Conservation (phyloP, 108 stramenopile genomes). For the Discostella pseudostelligera region DNA sequence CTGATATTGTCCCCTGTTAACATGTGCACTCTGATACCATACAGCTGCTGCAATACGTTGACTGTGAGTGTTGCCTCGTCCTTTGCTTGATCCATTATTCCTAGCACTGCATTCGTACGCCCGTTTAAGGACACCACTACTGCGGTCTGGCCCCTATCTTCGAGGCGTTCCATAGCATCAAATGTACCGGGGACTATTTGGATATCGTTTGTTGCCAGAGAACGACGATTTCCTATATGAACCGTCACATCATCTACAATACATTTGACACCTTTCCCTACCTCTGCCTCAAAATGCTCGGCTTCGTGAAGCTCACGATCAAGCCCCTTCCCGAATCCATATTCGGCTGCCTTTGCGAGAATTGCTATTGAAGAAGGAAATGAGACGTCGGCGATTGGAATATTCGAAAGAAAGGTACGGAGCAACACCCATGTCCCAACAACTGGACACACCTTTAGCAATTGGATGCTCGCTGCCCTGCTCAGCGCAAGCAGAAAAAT, state of each 20-base stretch:
- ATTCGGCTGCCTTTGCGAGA: conserved; percentile 34
- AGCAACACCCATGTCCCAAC: background rate
- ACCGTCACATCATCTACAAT: conserved; percentile 52
- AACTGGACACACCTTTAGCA: conserved; percentile 49
- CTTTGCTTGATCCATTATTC: conserved; percentile 73
- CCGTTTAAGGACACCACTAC: conserved; percentile 77
- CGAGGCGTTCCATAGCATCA: conserved; percentile 60
- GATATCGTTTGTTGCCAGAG: conserved; percentile 54
- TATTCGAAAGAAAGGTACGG: background rate
- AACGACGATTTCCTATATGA: conserved; percentile 75
- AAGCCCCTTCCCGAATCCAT: conserved; percentile 42
- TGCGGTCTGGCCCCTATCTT: conserved; percentile 82
- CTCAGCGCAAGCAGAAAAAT: conserved; percentile 57
- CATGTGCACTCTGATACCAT: conserved; percentile 74
- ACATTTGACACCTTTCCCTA: conserved; percentile 80
- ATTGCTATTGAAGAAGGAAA: conserved; percentile 31
- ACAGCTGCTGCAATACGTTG: conserved; percentile 47
- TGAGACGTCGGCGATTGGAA: background rate
- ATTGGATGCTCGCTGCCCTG: conserved; percentile 61
- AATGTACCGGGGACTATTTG: conserved; percentile 43
- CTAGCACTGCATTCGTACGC: conserved; percentile 65
- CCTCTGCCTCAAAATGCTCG: conserved; percentile 53
- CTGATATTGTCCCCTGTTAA: conserved; percentile 78
- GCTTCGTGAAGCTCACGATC: conserved; percentile 24
- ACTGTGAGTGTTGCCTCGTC: conserved; percentile 67